These are phyloP conservation scores for Areca catechu DNA, from an alignment of 176 grass and related monocot species.

Conservation along the genomic window DNA sequence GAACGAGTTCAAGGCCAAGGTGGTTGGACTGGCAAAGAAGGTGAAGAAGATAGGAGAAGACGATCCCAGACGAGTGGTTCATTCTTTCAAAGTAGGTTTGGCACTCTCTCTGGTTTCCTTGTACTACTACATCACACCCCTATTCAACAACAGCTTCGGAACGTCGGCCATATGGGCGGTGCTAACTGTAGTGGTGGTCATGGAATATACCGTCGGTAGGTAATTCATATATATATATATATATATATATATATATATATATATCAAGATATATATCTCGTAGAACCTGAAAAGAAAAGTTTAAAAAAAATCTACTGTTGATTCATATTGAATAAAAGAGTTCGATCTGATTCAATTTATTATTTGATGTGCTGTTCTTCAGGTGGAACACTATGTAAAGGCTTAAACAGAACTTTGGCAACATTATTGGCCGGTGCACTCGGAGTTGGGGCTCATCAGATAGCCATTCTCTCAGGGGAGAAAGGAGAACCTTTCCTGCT, in stretches of 20 bases:
- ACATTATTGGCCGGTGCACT: constrained; percentile 54
- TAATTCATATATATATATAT: not conserved
- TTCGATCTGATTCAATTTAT: not conserved
- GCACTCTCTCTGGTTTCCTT: constrained; percentile 65
- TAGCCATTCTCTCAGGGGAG: too few species aligned
- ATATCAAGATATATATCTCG: not conserved
- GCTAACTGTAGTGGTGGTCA: constrained; percentile 78
- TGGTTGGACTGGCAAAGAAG: constrained; percentile 28
- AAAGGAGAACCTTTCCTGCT: too few species aligned
- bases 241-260: too few species aligned
- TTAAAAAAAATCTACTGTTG: not conserved
- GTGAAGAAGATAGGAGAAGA: constrained; percentile 40
- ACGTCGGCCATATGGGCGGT: constrained; percentile 69
- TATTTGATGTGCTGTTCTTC: not conserved
- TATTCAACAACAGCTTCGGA: constrained; percentile 52
- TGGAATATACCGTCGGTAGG: constrained; percentile 86
- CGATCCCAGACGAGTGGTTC: constrained; percentile 55
- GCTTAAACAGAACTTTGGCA: constrained; percentile 51
- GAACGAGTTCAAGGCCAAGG: not conserved
- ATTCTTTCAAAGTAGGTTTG: constrained; percentile 75
- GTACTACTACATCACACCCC: constrained; percentile 65
- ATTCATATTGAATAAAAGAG: not conserved
- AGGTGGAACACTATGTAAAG: constrained; percentile 79
- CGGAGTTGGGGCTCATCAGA: constrained; percentile 39
- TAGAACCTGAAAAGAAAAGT: not conserved